Base-by-base conservation (phyloP, 305 asterid genomes). In the Solanum aculeatissimum region DNA sequence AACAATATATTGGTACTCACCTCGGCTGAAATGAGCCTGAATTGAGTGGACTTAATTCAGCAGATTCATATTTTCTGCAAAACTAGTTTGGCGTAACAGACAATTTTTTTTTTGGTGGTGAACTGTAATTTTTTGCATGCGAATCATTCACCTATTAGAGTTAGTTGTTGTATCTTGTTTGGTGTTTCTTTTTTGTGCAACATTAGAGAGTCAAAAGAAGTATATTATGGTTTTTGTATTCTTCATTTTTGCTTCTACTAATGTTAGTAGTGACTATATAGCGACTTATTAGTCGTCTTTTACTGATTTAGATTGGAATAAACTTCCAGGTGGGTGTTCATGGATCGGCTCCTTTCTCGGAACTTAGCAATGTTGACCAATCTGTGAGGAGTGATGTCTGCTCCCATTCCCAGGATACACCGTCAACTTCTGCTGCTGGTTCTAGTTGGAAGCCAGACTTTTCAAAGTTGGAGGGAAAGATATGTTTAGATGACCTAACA, bases 381-480 rank as follows among this genome's bases (percentile, higher is more conserved):
- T 74, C 91, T 81, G 90, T 80, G 83, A 87, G 84, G 88, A 80
- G 82, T 32, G 92, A 86, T 53, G 89, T 75, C 85, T 80, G 89
- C 87, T 81, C 92, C 69, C 80, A 86, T 84, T 87, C 89, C 58
- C 86, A 82, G 63, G 91, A 85, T 85, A 84, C 85, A 55, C 83
- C 91, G 66, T 87, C 92, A 14, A 86, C 83, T 79, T 89, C 96
- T 88, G 82, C 88, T 32, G 40, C 53, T 81, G 93, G 85, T 83
- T 62, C 88, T 77, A 89, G 91, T 84, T 75, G 65, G 86, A 90
- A 85, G 87, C 99, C 99, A 70, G 91, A 96, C 91, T 96, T 96
- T 87, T 93, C 98, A 79, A 87, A 89, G 92, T 89, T 96, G 87
- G 89, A 91, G 83, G 99, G 99, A 89, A 97, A 95, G 88, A 90